Base-by-base conservation (phyloP, 768 basidiomycete genomes). In the Mycena epipterygia region DNA sequence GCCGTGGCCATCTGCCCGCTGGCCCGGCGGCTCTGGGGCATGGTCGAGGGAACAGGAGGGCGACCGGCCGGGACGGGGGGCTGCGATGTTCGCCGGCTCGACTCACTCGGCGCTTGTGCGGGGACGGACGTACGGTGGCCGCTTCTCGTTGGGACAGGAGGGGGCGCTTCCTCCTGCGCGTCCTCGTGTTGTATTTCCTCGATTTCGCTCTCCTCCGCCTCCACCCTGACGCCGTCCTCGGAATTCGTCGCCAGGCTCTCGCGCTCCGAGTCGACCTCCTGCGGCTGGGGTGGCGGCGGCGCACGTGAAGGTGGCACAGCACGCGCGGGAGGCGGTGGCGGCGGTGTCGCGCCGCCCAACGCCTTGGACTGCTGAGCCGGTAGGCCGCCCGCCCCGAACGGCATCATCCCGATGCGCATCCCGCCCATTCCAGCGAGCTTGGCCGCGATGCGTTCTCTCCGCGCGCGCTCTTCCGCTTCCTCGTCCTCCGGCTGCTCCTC, bases 131-230 rank as follows among this genome's bases (percentile, higher is more conserved):
- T 64, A 33, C 81, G 81, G 27, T 82, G 78, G 17, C 76, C 77
- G 25, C 73, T 78, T 29, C 90, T 87, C 30, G 85, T 81, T 19
- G 91, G 90, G 32, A 90, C 81, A 12, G 89, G 88, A 27, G 90
- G 89, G 0, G 89, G 86, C 4, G 80, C 80, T 58, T 86, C 85
- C 63, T 87, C 85, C 62, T 88, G 84, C 12, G 83, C 86, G 70
- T 91, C 90, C 39, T 89, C 88, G 67, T 90, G 84, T 12, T 80
- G 82, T 12, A 91, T 87, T 72, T 93, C 91, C 72, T 93, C 92
- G 17, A 89, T 82, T 76, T 93, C 91, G 35, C 91, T 93, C 74
- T 93, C 92, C 75, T 93, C 91, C 8, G 86, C 88, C 67, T 93
- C 93, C 29, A 90, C 88, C 41, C 85, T 84, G 27, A 90, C 90